Percentiles rank a stretch among this genome's conserved stretches.
Evolutionary conservation across 1,139 yeast genomes (phyloP).

Genomic region (Kurtzmaniella quercitrusa): DNA sequence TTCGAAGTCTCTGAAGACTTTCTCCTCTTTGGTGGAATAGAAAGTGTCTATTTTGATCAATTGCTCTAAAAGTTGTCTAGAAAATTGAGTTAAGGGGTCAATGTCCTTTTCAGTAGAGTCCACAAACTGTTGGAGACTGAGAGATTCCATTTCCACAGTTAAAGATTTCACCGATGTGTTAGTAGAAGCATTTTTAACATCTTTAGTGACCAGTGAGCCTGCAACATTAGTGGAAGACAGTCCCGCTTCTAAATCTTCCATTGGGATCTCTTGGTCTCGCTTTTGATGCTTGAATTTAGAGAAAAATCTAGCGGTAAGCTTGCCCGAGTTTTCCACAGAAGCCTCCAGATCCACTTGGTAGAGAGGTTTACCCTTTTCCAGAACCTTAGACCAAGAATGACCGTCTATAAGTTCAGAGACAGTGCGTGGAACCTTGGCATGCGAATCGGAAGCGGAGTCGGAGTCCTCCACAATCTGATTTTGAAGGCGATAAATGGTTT

Average conservation of each 20-base stretch:
- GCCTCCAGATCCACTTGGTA: conserved; percentile 3
- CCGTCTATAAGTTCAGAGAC: conserved; percentile 26
- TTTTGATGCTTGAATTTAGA: background rate
- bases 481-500: conserved; percentile 49
- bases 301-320: conserved; percentile 1
- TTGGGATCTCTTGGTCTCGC: conserved; percentile 3
- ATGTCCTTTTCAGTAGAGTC: conserved; percentile 13
- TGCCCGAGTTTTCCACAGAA: conserved; percentile 5
- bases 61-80: conserved; percentile 51
- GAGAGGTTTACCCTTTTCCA: background rate
- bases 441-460: conserved; percentile 18
- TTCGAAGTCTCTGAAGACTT: conserved; percentile 43
- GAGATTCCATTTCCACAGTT: conserved; percentile 23
- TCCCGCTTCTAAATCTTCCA: conserved; percentile 8
- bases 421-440: conserved; percentile 20
- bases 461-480: conserved; percentile 29
- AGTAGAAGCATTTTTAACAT: background rate
- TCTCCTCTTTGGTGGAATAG: conserved; percentile 45
- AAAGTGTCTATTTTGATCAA: conserved; percentile 55
- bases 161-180: conserved; percentile 2
- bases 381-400: conserved; percentile 8
- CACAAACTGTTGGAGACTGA: conserved; percentile 27
- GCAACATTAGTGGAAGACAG: background rate
- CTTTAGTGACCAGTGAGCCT: background rate
- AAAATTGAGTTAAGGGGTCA: conserved; percentile 50